Base-by-base conservation (phyloP, 345 rosid species). In the Firmiana major region DNA sequence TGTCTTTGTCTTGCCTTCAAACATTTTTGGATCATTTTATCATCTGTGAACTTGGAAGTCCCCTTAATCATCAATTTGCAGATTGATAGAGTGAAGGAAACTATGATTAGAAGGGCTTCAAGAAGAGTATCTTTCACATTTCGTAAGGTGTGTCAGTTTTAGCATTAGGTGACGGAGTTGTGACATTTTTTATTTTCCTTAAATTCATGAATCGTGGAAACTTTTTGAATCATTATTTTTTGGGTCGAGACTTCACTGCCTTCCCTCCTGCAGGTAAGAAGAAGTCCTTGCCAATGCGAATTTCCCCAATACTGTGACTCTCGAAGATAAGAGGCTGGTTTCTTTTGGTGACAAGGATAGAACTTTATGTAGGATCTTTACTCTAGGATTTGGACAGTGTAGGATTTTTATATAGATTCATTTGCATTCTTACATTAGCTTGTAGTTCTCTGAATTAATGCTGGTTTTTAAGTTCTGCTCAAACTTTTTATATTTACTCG, bases 51-150 rank as follows among this genome's bases (percentile, higher is more conserved):
- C 6, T 5, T 49, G 69, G 26, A 73, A 15, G 64, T 57, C 69
- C 3, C 53, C 17, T 51, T 75, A 9, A 68, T 78, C 6, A 10
- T 80, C 69, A 15, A 55, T 63, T 43, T 79, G 74, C 89, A 93
- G 99, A 90, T 93, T 81, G 99, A 95, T 78, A 80, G 78, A 83
- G 97, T 95, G 81, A 89, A 90, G 64, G 93, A 84, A 54, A 83
- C 60, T 59, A 88, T 81, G 67, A 86, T 95, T 79, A 88, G 84
- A 75, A 91, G 99, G 83, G 85, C 87, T 75, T 80, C 85, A 6
- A 85, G 99, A 84, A 88, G 97, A 78, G 98, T 95, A 45, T 95
- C 99, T 63, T 93, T 95, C 86, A 95, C 99, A 77, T 63, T 95
- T 24, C 94, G 98, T 19, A 91, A 93, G 98, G 99, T 93, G 70